Evolutionary conservation across 495 filamentous ascomycete species (phyloP).

Genomic region (Parmelia sp.): DNA sequence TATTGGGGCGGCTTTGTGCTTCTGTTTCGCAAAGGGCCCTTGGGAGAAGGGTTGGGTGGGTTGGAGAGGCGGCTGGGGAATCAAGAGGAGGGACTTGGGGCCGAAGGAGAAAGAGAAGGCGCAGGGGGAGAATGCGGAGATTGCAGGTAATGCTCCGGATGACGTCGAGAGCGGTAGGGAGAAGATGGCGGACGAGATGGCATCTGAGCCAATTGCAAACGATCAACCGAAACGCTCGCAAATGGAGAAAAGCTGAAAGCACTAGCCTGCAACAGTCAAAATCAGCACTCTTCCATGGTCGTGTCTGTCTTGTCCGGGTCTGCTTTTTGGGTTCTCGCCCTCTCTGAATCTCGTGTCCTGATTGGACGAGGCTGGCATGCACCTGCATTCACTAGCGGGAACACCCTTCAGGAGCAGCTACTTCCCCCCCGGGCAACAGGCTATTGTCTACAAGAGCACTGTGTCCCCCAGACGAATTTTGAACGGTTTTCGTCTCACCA

Average conservation of each 20-base stretch:
- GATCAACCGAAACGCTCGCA: background rate
- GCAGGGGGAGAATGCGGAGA: constrained; percentile 5
- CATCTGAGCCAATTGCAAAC: constrained; percentile 1
- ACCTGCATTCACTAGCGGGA: background rate
- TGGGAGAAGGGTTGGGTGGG: constrained; percentile 67
- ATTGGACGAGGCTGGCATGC: background rate
- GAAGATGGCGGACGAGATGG: constrained; percentile 1
- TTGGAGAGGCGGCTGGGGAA: constrained; percentile 62
- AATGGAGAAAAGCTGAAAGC: background rate
- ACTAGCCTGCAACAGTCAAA: background rate
- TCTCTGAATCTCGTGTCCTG: background rate
- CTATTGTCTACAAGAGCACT: background rate
- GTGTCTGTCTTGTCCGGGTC: background rate
- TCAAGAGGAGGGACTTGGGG: constrained; percentile 33
- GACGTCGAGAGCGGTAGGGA: constrained; percentile 1
- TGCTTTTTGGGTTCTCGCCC: background rate
- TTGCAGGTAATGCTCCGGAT: background rate
- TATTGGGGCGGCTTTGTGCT: constrained; percentile 51
- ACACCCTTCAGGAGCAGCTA: background rate
- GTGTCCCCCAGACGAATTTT: background rate
- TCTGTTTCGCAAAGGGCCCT: constrained; percentile 57
- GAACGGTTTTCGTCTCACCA: background rate
- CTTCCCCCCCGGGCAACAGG: background rate
- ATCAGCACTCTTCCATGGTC: background rate
- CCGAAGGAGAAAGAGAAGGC: background rate